A percentile compares a stretch with the other conserved stretches of the same genome.
phyloP scores from a whole-genome alignment of 1,284 basidiomycete species.

The Apiotrichum laibachii region DNA sequence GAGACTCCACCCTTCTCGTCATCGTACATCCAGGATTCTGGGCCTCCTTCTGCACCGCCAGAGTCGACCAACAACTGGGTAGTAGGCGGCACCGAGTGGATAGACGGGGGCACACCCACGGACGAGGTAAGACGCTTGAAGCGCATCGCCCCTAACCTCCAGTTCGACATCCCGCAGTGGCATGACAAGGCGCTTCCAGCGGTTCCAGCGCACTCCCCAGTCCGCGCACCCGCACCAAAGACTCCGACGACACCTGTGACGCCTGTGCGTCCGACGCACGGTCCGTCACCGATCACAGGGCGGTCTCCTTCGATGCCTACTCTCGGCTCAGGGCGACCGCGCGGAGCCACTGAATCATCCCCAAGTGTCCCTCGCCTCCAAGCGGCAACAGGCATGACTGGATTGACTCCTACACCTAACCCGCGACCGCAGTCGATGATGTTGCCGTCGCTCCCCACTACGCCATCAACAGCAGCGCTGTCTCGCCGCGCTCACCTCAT shows the following conservation, averaged over 20 bases:
- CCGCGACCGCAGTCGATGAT: conserved; percentile 19
- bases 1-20: conserved; percentile 17
- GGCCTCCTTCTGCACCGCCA: conserved; percentile 27
- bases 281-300: neutral
- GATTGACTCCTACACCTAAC: neutral
- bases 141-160: neutral
- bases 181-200: conserved; percentile 7
- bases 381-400: conserved; percentile 1
- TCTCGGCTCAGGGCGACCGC: neutral
- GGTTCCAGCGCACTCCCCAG: neutral
- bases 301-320: conserved; percentile 8
- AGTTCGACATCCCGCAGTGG: neutral
- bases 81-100: neutral
- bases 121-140: neutral
- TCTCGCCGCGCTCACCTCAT: conserved; percentile 80
- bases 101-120: neutral
- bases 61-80: conserved; percentile 18
- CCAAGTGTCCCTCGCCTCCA: conserved; percentile 12
- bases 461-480: conserved; percentile 27
- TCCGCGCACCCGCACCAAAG: neutral
- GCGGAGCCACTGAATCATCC: conserved; percentile 3
- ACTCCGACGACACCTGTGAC: conserved; percentile 2
- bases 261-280: neutral
- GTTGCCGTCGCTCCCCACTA: conserved; percentile 6
- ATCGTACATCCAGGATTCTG: conserved; percentile 37